Evolutionary conservation across 2,329 filamentous ascomycete genomes (phyloP).

Genomic region (Xylariaceae sp.): DNA sequence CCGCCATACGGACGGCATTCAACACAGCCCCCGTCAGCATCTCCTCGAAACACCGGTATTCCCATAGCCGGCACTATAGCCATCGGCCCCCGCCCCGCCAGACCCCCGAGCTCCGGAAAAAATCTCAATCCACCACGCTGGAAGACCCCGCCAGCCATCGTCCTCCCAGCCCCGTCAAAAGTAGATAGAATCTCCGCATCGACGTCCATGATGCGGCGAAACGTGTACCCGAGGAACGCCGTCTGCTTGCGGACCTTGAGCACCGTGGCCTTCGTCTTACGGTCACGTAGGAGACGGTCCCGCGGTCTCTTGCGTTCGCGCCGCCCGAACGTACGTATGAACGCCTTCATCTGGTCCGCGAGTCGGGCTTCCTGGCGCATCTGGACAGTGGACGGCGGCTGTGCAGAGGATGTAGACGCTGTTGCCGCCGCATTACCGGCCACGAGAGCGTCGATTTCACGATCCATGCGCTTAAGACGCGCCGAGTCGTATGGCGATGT

Average conservation of each 20-base stretch:
- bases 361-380: slow-evolving; percentile 25
- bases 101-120: not conserved
- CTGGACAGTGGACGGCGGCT: not conserved
- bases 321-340: slow-evolving; percentile 48
- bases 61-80: not conserved
- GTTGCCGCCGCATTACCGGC: slow-evolving; percentile 27
- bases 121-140: slow-evolving; percentile 1
- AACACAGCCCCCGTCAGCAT: not conserved
- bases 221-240: slow-evolving; percentile 88
- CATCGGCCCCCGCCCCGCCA: not conserved
- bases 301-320: slow-evolving; percentile 74
- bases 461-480: slow-evolving; percentile 47
- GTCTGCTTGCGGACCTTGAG: slow-evolving; percentile 75
- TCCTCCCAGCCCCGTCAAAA: slow-evolving; percentile 7
- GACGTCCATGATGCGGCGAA: slow-evolving; percentile 49
- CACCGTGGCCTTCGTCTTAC: slow-evolving; percentile 59
- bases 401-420: not conserved
- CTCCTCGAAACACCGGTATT: not conserved
- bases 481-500: slow-evolving; percentile 46
- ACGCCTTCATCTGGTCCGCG: slow-evolving; percentile 41
- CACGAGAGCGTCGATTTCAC: slow-evolving; percentile 42
- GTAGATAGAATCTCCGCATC: not conserved
- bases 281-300: slow-evolving; percentile 81
- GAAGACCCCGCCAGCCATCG: not conserved
- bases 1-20: slow-evolving; percentile 15